phyloP scores from a whole-genome alignment of 495 filamentous ascomycete genomes.

The Pyronema domesticum region DNA sequence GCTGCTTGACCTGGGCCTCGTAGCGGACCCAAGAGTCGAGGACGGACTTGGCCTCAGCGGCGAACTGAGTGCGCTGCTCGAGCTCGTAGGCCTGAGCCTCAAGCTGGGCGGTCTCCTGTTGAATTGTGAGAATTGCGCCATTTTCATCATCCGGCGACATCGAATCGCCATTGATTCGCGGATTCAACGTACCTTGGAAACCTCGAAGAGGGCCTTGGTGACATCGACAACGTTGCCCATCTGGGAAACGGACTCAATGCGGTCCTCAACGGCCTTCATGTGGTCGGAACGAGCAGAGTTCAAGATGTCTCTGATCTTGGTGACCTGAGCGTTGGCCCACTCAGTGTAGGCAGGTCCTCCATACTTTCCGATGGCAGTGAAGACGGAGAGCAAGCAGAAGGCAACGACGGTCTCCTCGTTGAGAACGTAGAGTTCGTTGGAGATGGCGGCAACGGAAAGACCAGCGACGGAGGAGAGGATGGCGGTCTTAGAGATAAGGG shows the following conservation, averaged over 20 bases:
- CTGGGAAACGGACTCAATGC: slow-evolving; percentile 85
- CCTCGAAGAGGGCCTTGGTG: slow-evolving; percentile 90
- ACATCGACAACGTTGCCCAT: slow-evolving; percentile 84
- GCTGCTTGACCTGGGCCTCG: slow-evolving; percentile 93
- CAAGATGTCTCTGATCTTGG: slow-evolving; percentile 81
- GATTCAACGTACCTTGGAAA: slow-evolving; percentile 60
- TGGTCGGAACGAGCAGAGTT: slow-evolving; percentile 87
- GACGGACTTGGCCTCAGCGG: slow-evolving; percentile 78
- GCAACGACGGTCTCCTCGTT: slow-evolving; percentile 94
- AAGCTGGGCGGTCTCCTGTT: slow-evolving; percentile 84
- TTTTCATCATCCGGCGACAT: background rate
- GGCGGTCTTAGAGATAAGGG: slow-evolving; percentile 81
- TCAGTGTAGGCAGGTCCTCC: slow-evolving; percentile 78
- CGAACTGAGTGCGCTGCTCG: slow-evolving; percentile 81
- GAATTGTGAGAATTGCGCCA: background rate
- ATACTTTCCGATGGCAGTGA: slow-evolving; percentile 75
- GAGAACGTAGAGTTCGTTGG: slow-evolving; percentile 98
- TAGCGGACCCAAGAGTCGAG: slow-evolving; percentile 98
- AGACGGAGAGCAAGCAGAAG: slow-evolving; percentile 74
- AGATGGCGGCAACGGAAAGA: slow-evolving; percentile 82
- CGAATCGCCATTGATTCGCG: background rate
- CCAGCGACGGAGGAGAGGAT: slow-evolving; percentile 85
- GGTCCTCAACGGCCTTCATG: slow-evolving; percentile 77
- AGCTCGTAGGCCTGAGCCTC: slow-evolving; percentile 93
- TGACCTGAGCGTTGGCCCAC: slow-evolving; percentile 73